These are phyloP conservation scores for Trichomonas vaginalis DNA, from an alignment of 208 protist species.

Conservation along the genomic window DNA sequence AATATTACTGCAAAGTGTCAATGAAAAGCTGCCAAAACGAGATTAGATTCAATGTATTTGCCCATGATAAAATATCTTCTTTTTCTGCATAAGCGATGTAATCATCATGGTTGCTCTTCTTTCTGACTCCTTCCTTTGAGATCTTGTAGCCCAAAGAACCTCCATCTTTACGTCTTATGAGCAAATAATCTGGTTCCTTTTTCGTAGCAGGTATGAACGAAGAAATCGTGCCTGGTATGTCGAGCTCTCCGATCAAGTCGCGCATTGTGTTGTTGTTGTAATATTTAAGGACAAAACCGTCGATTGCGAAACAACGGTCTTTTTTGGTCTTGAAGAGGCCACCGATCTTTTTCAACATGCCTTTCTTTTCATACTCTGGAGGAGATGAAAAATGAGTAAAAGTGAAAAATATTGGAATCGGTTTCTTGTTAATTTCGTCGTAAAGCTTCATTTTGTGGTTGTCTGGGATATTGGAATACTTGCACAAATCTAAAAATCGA, in stretches of 20 bases:
- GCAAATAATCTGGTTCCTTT: not conserved
- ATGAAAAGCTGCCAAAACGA: not conserved
- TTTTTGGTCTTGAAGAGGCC: not conserved
- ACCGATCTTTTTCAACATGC: not conserved
- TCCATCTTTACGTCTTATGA: not conserved
- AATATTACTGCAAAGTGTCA: too few relatives aligned
- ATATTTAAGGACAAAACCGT: not conserved
- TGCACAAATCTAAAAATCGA: not conserved
- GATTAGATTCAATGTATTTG: not conserved
- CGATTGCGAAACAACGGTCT: not conserved
- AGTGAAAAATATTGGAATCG: not conserved
- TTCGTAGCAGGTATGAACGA: not conserved
- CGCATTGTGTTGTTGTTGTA: not conserved
- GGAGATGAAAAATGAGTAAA: not conserved
- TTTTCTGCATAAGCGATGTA: not conserved
- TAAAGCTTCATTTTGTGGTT: not conserved
- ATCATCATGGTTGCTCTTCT: not conserved
- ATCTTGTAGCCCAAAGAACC: not conserved
- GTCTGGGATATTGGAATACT: not conserved
- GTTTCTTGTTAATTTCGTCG: not conserved
- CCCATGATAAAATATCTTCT: not conserved
- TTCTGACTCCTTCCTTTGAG: not conserved
- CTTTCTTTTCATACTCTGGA: not conserved
- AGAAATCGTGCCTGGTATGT: not conserved
- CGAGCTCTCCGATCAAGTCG: not conserved